Evolutionary conservation across 78 protist genomes (phyloP), one percentile per base, ranked within the genome.

Genomic region (Bigelowiella natans): DNA sequence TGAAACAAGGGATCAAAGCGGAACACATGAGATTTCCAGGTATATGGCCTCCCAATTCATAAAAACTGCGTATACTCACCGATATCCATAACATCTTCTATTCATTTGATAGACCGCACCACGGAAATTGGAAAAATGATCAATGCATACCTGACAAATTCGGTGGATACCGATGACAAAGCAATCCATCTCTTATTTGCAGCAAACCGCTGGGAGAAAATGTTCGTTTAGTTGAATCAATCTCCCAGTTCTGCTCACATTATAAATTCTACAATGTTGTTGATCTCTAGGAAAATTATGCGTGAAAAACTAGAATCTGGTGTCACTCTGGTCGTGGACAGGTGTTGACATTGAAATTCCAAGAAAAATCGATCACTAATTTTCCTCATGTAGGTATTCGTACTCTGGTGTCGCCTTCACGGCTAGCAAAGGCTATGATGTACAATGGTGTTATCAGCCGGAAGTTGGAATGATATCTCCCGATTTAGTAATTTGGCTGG

Each of bases 121-220:
- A 87, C 40, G 3, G 64, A 87, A 30, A 40, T 87, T n/a, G 89
- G 89, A n/a, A 3, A 87, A 87, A 38, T 87, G 89, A 38, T 87
- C 89, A 87, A 87, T 40, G 89, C 82, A 28, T 89, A 84, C 86
- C 37, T 90, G 40, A 34, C 86, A 82, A 40, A 36, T 2, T 1
- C 1, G 73, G 87, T 31, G n/a, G 82, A 82, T 7, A 36, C 73
- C 34, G 88, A 40, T 2, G 88, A 40, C 1, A 39, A 83, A 2
- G 92, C 92, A 1, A 40, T 90, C 89, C 90, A 90, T 2, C 39
- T 90, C 39, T 31, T 90, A 1, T 87, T 87, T 34, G 2, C 83
- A 2, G 89, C 89, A 7, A 87, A 87, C 11, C 2, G 89, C 3
- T 83, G 86, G 86, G 86, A 83, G 86, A 83, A 83, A 83, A 51